Conservation (phyloP, 371 early-diverging fungal genomes). For the Mucor saturninus region DNA sequence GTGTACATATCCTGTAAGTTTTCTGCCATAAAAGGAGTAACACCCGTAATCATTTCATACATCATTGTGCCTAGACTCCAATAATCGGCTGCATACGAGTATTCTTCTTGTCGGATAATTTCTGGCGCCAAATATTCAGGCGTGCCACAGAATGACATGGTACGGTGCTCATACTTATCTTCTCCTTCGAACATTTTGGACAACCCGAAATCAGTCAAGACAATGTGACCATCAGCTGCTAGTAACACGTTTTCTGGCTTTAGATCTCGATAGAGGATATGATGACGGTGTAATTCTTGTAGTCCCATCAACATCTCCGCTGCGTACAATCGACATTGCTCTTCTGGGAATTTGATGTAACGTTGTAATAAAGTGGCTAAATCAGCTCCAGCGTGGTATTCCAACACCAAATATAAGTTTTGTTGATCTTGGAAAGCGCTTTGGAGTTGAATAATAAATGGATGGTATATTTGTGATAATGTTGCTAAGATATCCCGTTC, state of each 20-base stretch:
- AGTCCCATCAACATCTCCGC: slow-evolving; percentile 82
- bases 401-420: slow-evolving; percentile 92
- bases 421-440: slow-evolving; percentile 91
- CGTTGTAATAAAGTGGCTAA: slow-evolving; percentile 64
- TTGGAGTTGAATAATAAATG: slow-evolving; percentile 93
- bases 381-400: slow-evolving; percentile 80
- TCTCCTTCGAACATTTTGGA: slow-evolving; percentile 65
- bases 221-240: slow-evolving; percentile 71
- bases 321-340: slow-evolving; percentile 69
- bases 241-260: slow-evolving; percentile 74
- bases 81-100: slow-evolving; percentile 91
- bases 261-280: slow-evolving; percentile 77
- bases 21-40: slow-evolving; percentile 77
- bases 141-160: slow-evolving; percentile 94
- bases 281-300: slow-evolving; percentile 76
- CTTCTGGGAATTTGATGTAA: slow-evolving; percentile 36
- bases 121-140: slow-evolving; percentile 94
- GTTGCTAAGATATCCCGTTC: slow-evolving; percentile 55
- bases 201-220: slow-evolving; percentile 77
- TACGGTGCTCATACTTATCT: slow-evolving; percentile 52
- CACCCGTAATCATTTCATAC: slow-evolving; percentile 80
- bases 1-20: slow-evolving; percentile 77
- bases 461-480: slow-evolving; percentile 64
- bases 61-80: slow-evolving; percentile 97
- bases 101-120: slow-evolving; percentile 77